phyloP scores from a whole-genome alignment of 306 rosid genomes.

The Inga leiocalycina region DNA sequence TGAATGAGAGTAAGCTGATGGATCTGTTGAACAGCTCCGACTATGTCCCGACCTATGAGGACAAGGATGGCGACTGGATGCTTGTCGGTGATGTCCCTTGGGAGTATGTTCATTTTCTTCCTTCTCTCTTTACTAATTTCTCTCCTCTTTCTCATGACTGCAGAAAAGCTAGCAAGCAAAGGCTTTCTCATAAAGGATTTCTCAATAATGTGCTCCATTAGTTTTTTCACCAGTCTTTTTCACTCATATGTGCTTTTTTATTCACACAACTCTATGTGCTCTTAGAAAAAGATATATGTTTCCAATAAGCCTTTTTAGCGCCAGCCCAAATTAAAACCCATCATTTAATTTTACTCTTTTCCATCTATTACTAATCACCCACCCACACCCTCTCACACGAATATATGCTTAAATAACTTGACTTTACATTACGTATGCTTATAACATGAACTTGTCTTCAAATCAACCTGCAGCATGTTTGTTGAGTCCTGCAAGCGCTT shows the following conservation, averaged over 20 bases:
- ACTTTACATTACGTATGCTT: background rate
- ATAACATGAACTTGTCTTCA: background rate
- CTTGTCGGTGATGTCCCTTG: conserved; percentile 98
- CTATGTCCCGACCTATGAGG: conserved; percentile 89
- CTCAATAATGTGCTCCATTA: background rate
- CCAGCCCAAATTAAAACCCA: background rate
- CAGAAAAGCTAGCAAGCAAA: background rate
- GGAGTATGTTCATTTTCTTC: conserved; percentile 62
- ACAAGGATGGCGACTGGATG: conserved; percentile 98
- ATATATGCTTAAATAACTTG: background rate
- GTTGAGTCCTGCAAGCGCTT: conserved; percentile 93
- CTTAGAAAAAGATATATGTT: background rate
- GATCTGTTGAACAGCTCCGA: conserved; percentile 79
- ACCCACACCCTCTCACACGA: background rate
- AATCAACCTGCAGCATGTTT: conserved; percentile 66
- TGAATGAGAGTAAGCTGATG: conserved; percentile 91
- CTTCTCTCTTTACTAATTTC: background rate
- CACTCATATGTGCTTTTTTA: background rate
- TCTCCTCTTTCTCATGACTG: background rate
- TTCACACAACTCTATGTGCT: conserved; percentile 3
- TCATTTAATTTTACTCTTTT: background rate
- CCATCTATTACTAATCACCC: background rate
- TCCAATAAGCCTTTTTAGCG: background rate
- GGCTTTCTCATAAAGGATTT: background rate
- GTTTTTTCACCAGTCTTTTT: background rate